Evolutionary conservation across 2,329 filamentous ascomycete species (phyloP).

Genomic region (Monosporascus sp.): DNA sequence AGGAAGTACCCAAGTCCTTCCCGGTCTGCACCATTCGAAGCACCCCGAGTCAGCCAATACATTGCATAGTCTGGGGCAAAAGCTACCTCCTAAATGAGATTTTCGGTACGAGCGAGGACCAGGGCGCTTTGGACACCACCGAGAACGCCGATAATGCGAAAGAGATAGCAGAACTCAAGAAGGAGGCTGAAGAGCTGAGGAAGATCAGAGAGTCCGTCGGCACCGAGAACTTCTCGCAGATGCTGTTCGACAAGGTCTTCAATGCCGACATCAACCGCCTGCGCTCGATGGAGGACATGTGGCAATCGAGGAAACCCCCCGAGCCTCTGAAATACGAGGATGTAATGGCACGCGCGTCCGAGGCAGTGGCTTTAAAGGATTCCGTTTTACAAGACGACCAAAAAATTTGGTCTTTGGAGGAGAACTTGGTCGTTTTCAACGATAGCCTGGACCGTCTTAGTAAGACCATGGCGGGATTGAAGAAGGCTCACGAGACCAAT

Average conservation of each 20-base stretch:
- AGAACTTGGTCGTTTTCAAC: slow-evolving; percentile 82
- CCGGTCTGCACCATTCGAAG: slow-evolving; percentile 96
- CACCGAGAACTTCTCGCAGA: slow-evolving; percentile 67
- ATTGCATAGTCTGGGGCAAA: slow-evolving; percentile 98
- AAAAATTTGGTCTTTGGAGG: slow-evolving; percentile 70
- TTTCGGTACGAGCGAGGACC: slow-evolving; percentile 87
- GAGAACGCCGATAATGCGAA: slow-evolving; percentile 76
- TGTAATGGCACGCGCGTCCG: slow-evolving; percentile 48
- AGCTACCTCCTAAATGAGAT: slow-evolving; percentile 94
- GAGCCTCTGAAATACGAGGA: slow-evolving; percentile 65
- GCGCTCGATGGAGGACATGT: slow-evolving; percentile 90
- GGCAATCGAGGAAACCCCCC: slow-evolving; percentile 76
- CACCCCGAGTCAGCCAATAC: slow-evolving; percentile 92
- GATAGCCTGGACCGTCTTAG: slow-evolving; percentile 77
- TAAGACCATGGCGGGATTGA: slow-evolving; percentile 63
- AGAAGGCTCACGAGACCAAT: slow-evolving; percentile 34
- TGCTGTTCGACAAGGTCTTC: slow-evolving; percentile 93
- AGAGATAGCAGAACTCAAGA: slow-evolving; percentile 83
- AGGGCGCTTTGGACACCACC: slow-evolving; percentile 73
- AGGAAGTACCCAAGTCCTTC: slow-evolving; percentile 87
- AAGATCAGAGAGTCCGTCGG: slow-evolving; percentile 78
- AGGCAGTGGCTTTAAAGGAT: slow-evolving; percentile 46
- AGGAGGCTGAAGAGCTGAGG: slow-evolving; percentile 79
- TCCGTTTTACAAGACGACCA: slow-evolving; percentile 63
- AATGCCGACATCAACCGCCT: slow-evolving; percentile 77